Evolutionary conservation across 768 basidiomycete species (phyloP).

Genomic region (Daedaleopsis sinensis): DNA sequence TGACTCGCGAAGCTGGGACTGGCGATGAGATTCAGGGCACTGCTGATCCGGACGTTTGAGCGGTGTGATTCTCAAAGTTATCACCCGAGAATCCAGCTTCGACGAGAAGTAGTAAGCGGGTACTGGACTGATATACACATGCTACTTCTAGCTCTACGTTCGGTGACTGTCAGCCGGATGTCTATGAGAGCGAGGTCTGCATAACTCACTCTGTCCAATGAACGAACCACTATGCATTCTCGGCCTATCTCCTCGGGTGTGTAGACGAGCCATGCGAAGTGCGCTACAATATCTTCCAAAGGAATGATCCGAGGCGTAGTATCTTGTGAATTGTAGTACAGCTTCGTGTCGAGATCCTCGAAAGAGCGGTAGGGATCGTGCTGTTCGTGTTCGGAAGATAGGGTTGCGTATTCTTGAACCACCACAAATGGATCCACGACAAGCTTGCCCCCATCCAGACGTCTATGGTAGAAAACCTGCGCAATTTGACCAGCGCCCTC

Average conservation of each 20-base stretch:
- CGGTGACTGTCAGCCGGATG: too few species aligned
- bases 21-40: too few species aligned
- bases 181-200: too few species aligned
- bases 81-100: too few species aligned
- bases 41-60: too few species aligned
- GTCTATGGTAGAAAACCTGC: slow-evolving; percentile 2
- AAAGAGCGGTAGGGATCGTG: background rate
- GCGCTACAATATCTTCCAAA: background rate
- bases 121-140: too few species aligned
- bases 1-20: too few species aligned
- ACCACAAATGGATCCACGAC: background rate
- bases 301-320: background rate
- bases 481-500: background rate
- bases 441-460: background rate
- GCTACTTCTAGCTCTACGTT: too few species aligned
- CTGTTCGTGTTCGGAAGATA: background rate
- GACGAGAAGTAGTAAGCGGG: too few species aligned
- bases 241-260: background rate
- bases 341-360: background rate
- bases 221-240: slow-evolving; percentile 4
- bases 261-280: slow-evolving; percentile 1
- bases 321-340: background rate
- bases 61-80: too few species aligned
- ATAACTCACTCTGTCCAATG: slow-evolving; percentile 4
- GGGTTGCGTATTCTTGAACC: background rate